phyloP scores from a whole-genome alignment of 2,329 filamentous ascomycete species.

The Aspergillus sp. region DNA sequence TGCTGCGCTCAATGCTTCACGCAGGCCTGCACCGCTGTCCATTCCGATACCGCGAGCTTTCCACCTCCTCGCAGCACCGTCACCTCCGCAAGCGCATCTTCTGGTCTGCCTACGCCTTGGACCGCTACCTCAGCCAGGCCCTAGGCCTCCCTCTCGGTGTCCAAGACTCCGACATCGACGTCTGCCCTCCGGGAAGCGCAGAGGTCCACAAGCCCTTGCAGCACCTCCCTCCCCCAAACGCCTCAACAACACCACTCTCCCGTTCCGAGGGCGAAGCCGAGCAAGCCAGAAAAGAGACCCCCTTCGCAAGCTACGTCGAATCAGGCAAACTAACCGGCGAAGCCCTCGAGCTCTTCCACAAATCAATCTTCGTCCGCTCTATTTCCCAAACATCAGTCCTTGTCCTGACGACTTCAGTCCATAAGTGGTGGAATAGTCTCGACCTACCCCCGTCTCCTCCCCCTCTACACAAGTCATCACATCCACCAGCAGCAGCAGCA shows the following conservation, averaged over 20 bases:
- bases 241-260: not conserved
- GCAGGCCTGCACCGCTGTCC: conserved; percentile 55
- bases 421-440: conserved; percentile 46
- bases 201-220: conserved; percentile 36
- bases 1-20: conserved; percentile 50
- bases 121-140: conserved; percentile 43
- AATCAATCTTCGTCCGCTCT: conserved; percentile 43
- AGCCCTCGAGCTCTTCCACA: conserved; percentile 44
- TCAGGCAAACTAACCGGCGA: conserved; percentile 41
- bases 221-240: not conserved
- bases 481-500: too few relatives aligned
- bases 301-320: conserved; percentile 40
- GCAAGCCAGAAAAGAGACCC: conserved; percentile 26
- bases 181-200: conserved; percentile 48
- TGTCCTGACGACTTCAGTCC: conserved; percentile 41
- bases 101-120: conserved; percentile 44
- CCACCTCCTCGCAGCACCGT: conserved; percentile 34
- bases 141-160: conserved; percentile 42
- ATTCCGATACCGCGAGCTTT: conserved; percentile 50
- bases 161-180: conserved; percentile 44
- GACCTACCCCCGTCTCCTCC: not conserved
- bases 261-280: conserved; percentile 14
- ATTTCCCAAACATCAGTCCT: conserved; percentile 38
- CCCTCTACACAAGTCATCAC: not conserved
- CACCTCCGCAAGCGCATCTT: conserved; percentile 45